Conservation (phyloP, 164 flowering plant species). For the Echeveria elegans region DNA sequence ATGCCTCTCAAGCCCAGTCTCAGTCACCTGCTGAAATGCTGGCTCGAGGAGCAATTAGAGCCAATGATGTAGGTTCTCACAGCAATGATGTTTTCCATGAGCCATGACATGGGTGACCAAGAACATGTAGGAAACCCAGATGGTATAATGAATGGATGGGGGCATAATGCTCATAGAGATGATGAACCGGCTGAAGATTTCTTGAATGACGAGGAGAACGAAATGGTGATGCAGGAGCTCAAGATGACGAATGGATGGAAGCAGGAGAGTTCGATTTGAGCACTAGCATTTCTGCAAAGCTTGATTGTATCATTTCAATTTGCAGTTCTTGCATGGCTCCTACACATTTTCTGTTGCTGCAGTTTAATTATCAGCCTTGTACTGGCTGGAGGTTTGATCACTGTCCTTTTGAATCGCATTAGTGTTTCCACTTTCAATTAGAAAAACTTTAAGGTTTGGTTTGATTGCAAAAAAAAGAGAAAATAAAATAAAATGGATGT, state of each 20-base stretch:
- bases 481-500: too few relatives aligned
- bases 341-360: too few relatives aligned
- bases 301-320: too few relatives aligned
- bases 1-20: conserved; percentile 19
- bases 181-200: conserved; percentile 96
- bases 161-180: conserved; percentile 48
- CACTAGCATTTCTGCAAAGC: not conserved
- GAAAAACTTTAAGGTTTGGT: too few relatives aligned
- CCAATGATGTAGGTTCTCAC: not conserved
- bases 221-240: not conserved
- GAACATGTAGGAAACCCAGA: conserved; percentile 41
- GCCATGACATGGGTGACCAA: conserved; percentile 45
- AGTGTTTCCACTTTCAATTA: too few relatives aligned
- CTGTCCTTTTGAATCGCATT: too few relatives aligned
- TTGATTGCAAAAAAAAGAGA: too few relatives aligned
- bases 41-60: not conserved
- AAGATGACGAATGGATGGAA: conserved; percentile 6
- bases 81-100: conserved; percentile 8
- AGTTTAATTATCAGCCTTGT: too few relatives aligned
- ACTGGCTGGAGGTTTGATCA: too few relatives aligned
- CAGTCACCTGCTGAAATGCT: conserved; percentile 35
- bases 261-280: conserved; percentile 3
- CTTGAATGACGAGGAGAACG: conserved; percentile 7
- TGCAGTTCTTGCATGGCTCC: too few relatives aligned
- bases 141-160: conserved; percentile 31